Evolutionary conservation across 139 green algal species (phyloP), one percentile per base, ranked within the genome.

Genomic region (Chlorella sp.): DNA sequence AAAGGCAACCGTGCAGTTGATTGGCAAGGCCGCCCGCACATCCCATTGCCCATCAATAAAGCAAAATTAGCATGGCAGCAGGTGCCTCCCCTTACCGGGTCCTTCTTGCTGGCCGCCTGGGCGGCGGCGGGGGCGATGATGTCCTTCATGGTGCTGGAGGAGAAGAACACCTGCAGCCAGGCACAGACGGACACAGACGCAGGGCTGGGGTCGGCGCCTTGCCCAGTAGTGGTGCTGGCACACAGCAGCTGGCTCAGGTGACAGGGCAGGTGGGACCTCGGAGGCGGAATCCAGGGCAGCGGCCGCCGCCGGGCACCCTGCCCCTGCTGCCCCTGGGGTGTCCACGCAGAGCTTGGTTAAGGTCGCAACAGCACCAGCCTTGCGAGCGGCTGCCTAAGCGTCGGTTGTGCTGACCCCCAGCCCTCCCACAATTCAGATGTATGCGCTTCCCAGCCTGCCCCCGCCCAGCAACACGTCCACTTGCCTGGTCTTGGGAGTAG

Each of bases 71-170:
- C 22, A 46, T 3, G 34, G 13, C 56, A 65, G 56, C 56, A 65
- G 7, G 56, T 20, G 13, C 56, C 3, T 20, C 56, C 22, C 30
- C 3, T 20, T 65, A 64, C 74, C 74, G n/a, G 22, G n/a, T 41
- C 48, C 48, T 44, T 64, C 48, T 67, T 46, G n/a, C 34, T n/a
- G 34, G 2, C 96, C 1, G 81, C 81, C 36, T n/a, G n/a, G 51
- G 44, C 28, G 48, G 85, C 85, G 36, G 85, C 41, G 36, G 85
- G 85, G 30, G 28, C 22, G 36, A 88, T 73, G 76, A 88, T 85
- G 28, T 85, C 68, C 14, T 41, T 40, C 56, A 88, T 81, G 38
- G 65, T 86, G 34, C 36, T 74, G 38, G 46, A 62, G n/a, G 28
- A 30, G 38, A 41, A 19, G 36, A 73, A 56, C n/a, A 88, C 85